A percentile compares a stretch with the other conserved stretches of the same genome.
These are phyloP conservation scores for Thalassiosira mediterranea DNA, from an alignment of 352 stramenopile genomes.

Conservation along the genomic window DNA sequence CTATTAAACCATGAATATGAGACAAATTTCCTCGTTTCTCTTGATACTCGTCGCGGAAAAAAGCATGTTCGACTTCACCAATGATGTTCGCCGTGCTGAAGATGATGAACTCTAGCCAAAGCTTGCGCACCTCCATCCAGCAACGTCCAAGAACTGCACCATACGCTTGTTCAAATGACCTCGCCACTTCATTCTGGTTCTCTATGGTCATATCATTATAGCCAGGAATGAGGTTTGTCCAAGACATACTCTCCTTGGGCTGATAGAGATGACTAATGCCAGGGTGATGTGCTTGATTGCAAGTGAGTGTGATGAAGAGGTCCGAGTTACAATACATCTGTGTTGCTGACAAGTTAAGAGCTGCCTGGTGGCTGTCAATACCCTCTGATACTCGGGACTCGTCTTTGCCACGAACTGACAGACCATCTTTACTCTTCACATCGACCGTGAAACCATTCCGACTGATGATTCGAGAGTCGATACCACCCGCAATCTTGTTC, in stretches of 20 bases:
- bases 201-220: constrained; percentile 13
- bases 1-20: constrained; percentile 46
- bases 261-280: constrained; percentile 21
- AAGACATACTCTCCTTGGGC: constrained; percentile 15
- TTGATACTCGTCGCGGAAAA: constrained; percentile 51
- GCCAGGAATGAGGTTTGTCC: constrained; percentile 17
- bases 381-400: constrained; percentile 13
- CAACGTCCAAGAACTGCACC: constrained; percentile 16
- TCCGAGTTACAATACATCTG: constrained; percentile 19
- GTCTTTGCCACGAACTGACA: constrained; percentile 9
- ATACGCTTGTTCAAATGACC: constrained; percentile 46
- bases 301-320: constrained; percentile 42
- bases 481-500: constrained; percentile 10
- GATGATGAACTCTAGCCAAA: constrained; percentile 37
- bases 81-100: constrained; percentile 10
- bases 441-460: constrained; percentile 30
- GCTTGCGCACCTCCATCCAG: constrained; percentile 43
- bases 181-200: constrained; percentile 10
- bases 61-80: constrained; percentile 6
- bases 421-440: constrained; percentile 18
- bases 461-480: constrained; percentile 21
- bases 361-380: constrained; percentile 35
- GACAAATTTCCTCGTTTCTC: constrained; percentile 28
- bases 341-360: constrained; percentile 28
- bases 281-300: constrained; percentile 33